Evolutionary conservation across 306 rosid species (phyloP).

Genomic region (Luffa aegyptiaca): DNA sequence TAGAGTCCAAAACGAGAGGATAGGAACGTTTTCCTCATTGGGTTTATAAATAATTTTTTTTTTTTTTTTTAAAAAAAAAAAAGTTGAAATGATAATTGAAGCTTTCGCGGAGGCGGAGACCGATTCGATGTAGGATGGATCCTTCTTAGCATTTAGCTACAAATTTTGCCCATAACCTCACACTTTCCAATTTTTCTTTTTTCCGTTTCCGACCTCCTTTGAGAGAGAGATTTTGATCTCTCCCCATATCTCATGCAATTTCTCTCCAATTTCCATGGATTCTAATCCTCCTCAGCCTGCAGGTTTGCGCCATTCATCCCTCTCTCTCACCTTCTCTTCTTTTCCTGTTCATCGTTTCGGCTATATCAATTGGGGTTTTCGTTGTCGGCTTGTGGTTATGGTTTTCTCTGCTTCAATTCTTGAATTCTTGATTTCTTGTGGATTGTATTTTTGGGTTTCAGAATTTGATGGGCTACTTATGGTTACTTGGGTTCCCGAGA

Average conservation of each 20-base stretch:
- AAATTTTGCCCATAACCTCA: background rate
- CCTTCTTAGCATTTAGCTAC: background rate
- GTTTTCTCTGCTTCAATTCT: background rate
- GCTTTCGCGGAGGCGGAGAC: background rate
- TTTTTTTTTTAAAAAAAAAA: background rate
- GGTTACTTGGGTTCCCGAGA: background rate
- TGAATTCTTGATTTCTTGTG: background rate
- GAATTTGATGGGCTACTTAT: background rate
- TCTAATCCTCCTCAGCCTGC: constrained; percentile 13
- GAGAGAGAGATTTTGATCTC: constrained; percentile 4
- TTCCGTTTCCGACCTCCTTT: background rate
- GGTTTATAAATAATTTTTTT: background rate
- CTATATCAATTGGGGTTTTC: background rate
- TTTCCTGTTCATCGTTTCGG: background rate
- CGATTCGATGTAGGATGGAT: background rate
- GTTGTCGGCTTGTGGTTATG: background rate
- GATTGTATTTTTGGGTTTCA: background rate
- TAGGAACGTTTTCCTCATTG: background rate
- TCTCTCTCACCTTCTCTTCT: background rate
- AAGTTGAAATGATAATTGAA: background rate
- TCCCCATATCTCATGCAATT: constrained; percentile 2
- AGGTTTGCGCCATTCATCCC: constrained; percentile 12
- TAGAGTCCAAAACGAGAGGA: background rate
- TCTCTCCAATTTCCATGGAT: constrained; percentile 11
- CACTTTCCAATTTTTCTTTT: background rate